Evolutionary conservation across 192 early-diverging fungal species (phyloP).

Genomic region (Funneliformis mosseae): DNA sequence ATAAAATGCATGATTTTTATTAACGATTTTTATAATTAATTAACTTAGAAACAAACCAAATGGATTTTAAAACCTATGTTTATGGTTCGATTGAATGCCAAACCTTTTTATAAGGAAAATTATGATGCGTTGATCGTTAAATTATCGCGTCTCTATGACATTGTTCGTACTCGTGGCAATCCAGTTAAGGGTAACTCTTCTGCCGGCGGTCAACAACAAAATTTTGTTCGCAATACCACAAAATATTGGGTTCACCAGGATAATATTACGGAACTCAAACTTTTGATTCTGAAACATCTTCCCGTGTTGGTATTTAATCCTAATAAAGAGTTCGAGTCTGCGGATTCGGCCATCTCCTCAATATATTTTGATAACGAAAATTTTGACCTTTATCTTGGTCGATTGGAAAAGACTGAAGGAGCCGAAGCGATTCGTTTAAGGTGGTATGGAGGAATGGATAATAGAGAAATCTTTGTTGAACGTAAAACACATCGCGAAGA

Average conservation of each 20-base stretch:
- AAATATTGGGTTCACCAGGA: conserved; percentile 99
- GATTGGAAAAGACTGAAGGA: conserved; percentile 91
- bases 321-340: conserved; percentile 66
- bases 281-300: conserved; percentile 88
- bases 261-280: conserved; percentile 95
- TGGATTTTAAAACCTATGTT: conserved; percentile 83
- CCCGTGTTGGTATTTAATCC: conserved; percentile 93
- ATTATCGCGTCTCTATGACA: conserved; percentile 82
- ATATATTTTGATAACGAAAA: conserved; percentile 97
- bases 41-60: conserved; percentile 91
- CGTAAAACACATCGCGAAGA: conserved; percentile 98
- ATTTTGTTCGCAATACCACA: conserved; percentile 91
- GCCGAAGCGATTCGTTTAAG: conserved; percentile 93
- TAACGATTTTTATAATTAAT: no score
- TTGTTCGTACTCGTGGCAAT: conserved; percentile 75
- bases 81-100: conserved; percentile 77
- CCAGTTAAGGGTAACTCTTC: conserved; percentile 57
- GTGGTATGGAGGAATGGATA: conserved; percentile 94
- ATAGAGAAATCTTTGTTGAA: conserved; percentile 91
- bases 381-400: conserved; percentile 91
- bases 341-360: conserved; percentile 91
- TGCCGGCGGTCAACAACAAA: conserved; percentile 60
- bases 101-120: conserved; percentile 85
- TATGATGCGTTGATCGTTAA: conserved; percentile 89
- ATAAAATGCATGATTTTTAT: no score